phyloP scores from a whole-genome alignment of 805 yeast species.

The Saccharomyces paradoxus region DNA sequence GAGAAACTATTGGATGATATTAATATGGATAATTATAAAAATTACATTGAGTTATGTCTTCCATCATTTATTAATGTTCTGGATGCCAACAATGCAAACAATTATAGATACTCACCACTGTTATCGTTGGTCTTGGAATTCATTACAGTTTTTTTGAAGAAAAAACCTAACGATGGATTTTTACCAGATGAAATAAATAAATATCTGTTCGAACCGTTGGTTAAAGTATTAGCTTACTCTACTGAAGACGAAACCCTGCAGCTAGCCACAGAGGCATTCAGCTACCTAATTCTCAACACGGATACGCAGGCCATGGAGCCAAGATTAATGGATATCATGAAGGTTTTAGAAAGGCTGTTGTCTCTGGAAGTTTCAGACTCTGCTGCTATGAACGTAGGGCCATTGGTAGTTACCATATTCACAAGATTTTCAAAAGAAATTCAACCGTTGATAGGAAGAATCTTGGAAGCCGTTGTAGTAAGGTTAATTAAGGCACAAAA shows the following conservation, averaged over 20 bases:
- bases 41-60: slow-evolving; percentile 43
- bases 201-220: slow-evolving; percentile 22
- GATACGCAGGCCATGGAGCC: slow-evolving; percentile 17
- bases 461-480: slow-evolving; percentile 65
- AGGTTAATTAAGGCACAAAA: slow-evolving; percentile 62
- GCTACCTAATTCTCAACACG: slow-evolving; percentile 43
- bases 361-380: slow-evolving; percentile 67
- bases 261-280: slow-evolving; percentile 65
- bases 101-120: slow-evolving; percentile 46
- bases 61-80: slow-evolving; percentile 42
- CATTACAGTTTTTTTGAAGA: slow-evolving; percentile 24
- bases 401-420: slow-evolving; percentile 51
- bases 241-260: slow-evolving; percentile 75
- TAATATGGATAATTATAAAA: slow-evolving; percentile 36
- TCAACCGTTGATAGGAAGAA: slow-evolving; percentile 36
- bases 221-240: slow-evolving; percentile 31
- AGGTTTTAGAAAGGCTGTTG: slow-evolving; percentile 56
- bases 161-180: slow-evolving; percentile 20
- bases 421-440: slow-evolving; percentile 40
- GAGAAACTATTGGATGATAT: slow-evolving; percentile 47
- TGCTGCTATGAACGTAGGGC: slow-evolving; percentile 73
- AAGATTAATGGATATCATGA: slow-evolving; percentile 29
- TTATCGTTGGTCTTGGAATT: slow-evolving; percentile 34
- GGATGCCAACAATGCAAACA: slow-evolving; percentile 13
- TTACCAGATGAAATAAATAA: slow-evolving; percentile 23